These are phyloP conservation scores for Pseudogymnoascus sp. DNA, from an alignment of 2,329 filamentous ascomycete genomes.

Conservation along the genomic window DNA sequence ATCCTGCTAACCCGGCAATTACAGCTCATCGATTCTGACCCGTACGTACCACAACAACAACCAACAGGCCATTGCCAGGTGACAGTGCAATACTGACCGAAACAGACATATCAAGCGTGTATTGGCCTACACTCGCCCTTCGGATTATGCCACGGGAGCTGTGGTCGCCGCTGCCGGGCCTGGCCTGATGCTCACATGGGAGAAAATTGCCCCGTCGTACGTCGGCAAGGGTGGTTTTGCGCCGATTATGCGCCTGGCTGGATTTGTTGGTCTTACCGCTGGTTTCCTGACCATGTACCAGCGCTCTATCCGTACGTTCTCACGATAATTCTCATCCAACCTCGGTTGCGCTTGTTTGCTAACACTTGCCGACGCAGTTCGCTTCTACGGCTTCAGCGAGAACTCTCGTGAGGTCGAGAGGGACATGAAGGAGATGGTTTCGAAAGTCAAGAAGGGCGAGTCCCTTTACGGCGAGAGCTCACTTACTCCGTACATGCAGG, in stretches of 20 bases:
- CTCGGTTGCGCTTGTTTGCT: not conserved
- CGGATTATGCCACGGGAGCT: slow-evolving; percentile 69
- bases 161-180: slow-evolving; percentile 65
- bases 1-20: slow-evolving; percentile 27
- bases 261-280: slow-evolving; percentile 63
- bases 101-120: slow-evolving; percentile 84
- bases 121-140: slow-evolving; percentile 72
- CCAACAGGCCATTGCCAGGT: not conserved
- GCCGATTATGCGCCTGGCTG: slow-evolving; percentile 70
- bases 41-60: slow-evolving; percentile 52
- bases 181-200: slow-evolving; percentile 66
- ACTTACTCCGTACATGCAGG: slow-evolving; percentile 84
- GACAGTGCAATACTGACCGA: slow-evolving; percentile 23
- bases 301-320: slow-evolving; percentile 68
- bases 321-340: not conserved
- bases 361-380: slow-evolving; percentile 45
- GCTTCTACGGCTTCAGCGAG: slow-evolving; percentile 92
- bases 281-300: slow-evolving; percentile 83
- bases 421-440: slow-evolving; percentile 98
- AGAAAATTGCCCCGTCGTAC: slow-evolving; percentile 76
- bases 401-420: slow-evolving; percentile 86
- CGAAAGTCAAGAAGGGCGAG: slow-evolving; percentile 87
- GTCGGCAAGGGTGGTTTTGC: slow-evolving; percentile 77
- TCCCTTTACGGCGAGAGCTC: slow-evolving; percentile 76
- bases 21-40: slow-evolving; percentile 98